These are phyloP conservation scores for Entomortierella parvispora DNA, from an alignment of 192 early-diverging fungal genomes.

Conservation along the genomic window DNA sequence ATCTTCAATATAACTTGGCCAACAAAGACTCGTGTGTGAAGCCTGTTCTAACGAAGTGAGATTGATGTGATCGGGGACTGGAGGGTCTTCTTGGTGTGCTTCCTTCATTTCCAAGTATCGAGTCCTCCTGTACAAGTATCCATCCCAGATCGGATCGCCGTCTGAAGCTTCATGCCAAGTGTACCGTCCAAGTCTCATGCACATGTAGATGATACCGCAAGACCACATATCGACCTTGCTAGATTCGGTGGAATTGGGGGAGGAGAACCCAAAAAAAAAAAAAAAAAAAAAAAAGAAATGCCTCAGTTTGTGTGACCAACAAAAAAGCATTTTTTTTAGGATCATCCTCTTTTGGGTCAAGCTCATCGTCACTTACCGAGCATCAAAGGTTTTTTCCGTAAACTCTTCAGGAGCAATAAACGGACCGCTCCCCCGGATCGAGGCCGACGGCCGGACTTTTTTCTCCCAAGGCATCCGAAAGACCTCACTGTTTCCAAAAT, in stretches of 20 bases:
- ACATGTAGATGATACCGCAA: conserved; percentile 49
- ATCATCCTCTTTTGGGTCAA: no score
- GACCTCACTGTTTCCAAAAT: conserved; percentile 83
- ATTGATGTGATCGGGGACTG: conserved; percentile 5
- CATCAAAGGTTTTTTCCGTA: conserved; percentile 72
- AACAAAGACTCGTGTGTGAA: conserved; percentile 4
- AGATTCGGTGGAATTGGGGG: background rate
- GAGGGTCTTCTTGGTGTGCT: background rate
- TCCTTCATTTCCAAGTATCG: conserved; percentile 1
- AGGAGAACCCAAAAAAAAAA: background rate
- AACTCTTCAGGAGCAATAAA: conserved; percentile 88
- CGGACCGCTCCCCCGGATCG: conserved; percentile 81
- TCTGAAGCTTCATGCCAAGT: conserved; percentile 23
- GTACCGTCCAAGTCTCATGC: conserved; percentile 28
- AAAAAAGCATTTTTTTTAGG: no score
- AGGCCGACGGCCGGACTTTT: conserved; percentile 63
- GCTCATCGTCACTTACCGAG: no score
- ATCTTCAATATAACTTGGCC: conserved; percentile 2
- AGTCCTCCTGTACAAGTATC: conserved; percentile 8
- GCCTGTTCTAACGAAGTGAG: conserved; percentile 9
- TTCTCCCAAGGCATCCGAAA: conserved; percentile 78
- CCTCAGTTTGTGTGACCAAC: no score
- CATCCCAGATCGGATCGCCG: conserved; percentile 22
- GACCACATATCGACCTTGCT: conserved; percentile 49
- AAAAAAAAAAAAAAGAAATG: background rate